phyloP scores from a whole-genome alignment of 164 flowering plant genomes.

The Umbellularia californica region DNA sequence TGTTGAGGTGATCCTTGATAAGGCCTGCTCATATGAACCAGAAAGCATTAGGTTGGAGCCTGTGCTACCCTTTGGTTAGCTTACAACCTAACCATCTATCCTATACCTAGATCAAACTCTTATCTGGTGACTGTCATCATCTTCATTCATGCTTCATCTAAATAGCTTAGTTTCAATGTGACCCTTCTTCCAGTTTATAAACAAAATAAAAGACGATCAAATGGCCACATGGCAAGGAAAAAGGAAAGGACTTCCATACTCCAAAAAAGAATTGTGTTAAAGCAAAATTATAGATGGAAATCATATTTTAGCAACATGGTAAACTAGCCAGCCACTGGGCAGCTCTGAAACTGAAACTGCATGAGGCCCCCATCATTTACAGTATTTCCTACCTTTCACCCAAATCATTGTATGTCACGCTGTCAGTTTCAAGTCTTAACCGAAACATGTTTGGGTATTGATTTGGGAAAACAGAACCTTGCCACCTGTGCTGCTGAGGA shows the following conservation, averaged over 20 bases:
- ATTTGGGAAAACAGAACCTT: neutral
- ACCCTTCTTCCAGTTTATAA: too few relatives aligned
- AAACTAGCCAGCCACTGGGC: neutral
- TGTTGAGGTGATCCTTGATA: conserved; percentile 79
- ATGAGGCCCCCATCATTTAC: neutral
- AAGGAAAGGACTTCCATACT: too few relatives aligned
- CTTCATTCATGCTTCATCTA: neutral
- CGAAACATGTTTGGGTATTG: neutral
- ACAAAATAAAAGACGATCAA: too few relatives aligned
- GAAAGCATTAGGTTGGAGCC: neutral
- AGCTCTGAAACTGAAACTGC: neutral
- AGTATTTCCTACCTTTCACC: neutral
- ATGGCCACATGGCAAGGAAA: too few relatives aligned
- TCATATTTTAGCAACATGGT: neutral
- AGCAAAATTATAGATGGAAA: too few relatives aligned
- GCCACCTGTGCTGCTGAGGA: neutral
- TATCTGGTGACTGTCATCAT: neutral
- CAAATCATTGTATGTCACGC: neutral
- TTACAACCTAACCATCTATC: neutral
- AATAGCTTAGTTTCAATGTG: neutral
- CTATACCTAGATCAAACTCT: neutral
- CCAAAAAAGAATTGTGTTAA: neutral
- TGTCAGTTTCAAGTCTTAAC: neutral
- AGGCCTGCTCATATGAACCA: conserved; percentile 41
- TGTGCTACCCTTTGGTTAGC: neutral